Evolutionary conservation across 139 green algal genomes (phyloP), one percentile per base, ranked within the genome.

Genomic region (Coccomyxa sp.): DNA sequence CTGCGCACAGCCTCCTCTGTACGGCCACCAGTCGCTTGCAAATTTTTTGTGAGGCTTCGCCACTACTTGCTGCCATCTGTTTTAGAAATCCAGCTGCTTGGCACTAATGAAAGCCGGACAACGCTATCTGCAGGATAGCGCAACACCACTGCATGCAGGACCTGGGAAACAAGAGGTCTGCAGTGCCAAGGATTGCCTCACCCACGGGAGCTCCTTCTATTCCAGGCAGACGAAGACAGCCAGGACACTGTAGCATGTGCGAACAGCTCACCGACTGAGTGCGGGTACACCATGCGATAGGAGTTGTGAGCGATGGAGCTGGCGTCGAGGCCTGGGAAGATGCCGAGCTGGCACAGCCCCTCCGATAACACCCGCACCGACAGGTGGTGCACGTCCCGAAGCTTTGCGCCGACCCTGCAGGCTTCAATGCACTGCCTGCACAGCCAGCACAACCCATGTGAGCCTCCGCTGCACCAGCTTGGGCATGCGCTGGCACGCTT

Each of bases 241-340:
- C 31, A 9, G 35, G 18, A 0, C 18, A 73, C 14, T 18, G 10
- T 29, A 39, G 68, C 68, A 31, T 34, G 68, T 34, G 3, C 24
- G 24, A 73, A 33, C 70, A 44, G 33, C 74, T 36, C 55, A 84
- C 89, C 87, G 31, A 97, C 78, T 29, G 82, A 90, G 85, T 97
- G 93, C 18, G 87, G 89, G 80, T 95, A 96, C 41, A 93, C 93
- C 1, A 79, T 79, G 14, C 83, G 77, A 68, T 88, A 85, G 35
- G 69, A 36, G 37, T 78, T 70, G 39, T 44, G 39, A 39, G 70
- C 74, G 33, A 88, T 78, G 35, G 37, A 29, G 35, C 12, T 14
- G 1, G 39, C 55, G 55, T 36, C 39, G 14, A 78, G 33, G 29
- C 18, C 35, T 8, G 55, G 33, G 27, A 82, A 54, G 3, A 86